Evolutionary conservation across 192 early-diverging fungal genomes (phyloP).

Genomic region (Fimicolochytrium jonesii): DNA sequence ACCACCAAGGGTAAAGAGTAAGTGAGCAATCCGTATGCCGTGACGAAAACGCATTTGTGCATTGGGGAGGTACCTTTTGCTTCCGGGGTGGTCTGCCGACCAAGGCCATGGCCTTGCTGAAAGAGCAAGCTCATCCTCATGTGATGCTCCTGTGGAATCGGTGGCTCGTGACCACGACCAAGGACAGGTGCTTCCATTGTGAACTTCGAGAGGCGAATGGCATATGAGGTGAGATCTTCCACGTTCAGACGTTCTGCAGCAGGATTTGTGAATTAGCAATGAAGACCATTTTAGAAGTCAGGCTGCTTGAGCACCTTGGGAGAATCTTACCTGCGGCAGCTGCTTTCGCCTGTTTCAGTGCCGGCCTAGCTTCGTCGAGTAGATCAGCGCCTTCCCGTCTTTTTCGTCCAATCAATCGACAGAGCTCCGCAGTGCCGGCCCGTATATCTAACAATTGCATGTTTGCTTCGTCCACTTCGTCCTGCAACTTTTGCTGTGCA

Average conservation of each 20-base stretch:
- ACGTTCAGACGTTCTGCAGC: slow-evolving; percentile 4
- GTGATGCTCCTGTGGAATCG: slow-evolving; percentile 32
- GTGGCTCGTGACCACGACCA: slow-evolving; percentile 19
- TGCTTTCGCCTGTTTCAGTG: neutral
- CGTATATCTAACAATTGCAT: slow-evolving; percentile 8
- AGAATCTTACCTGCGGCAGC: neutral
- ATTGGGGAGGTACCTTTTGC: slow-evolving; percentile 8
- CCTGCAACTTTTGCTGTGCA: slow-evolving; percentile 8
- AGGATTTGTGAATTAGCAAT: neutral
- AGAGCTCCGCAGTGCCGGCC: slow-evolving; percentile 11
- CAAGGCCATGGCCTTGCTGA: slow-evolving; percentile 12
- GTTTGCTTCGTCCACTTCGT: slow-evolving; percentile 2
- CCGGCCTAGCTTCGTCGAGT: neutral
- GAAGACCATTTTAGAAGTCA: neutral
- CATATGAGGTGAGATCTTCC: slow-evolving; percentile 8
- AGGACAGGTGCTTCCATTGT: slow-evolving; percentile 2
- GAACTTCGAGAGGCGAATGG: slow-evolving; percentile 11
- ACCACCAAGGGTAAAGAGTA: too few relatives aligned
- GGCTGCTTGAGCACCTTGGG: neutral
- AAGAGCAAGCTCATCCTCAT: slow-evolving; percentile 31
- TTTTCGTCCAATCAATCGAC: neutral
- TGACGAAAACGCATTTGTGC: too few relatives aligned
- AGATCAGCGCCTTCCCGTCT: slow-evolving; percentile 5
- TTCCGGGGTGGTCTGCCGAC: neutral
- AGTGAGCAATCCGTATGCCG: too few relatives aligned